Conservation (phyloP, 495 filamentous ascomycete species). For the Melanomma pulvis-pyrius region DNA sequence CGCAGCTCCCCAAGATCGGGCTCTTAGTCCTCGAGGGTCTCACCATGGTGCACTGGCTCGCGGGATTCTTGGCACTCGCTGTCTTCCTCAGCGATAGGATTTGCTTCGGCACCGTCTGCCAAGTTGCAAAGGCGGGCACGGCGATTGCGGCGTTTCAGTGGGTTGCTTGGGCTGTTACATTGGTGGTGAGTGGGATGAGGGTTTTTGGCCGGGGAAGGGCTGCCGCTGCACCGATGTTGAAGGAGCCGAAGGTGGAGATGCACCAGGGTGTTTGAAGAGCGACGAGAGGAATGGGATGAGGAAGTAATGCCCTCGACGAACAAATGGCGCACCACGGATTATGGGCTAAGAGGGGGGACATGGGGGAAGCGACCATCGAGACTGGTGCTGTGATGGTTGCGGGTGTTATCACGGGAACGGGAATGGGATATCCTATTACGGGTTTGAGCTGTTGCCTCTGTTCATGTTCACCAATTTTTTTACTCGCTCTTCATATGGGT, state of each 20-base stretch:
- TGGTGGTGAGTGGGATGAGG: neutral
- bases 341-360: neutral
- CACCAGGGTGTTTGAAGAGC: slow-evolving; percentile 43
- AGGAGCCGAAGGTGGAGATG: slow-evolving; percentile 43
- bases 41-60: slow-evolving; percentile 89
- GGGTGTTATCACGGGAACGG: neutral
- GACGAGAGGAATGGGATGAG: neutral
- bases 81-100: slow-evolving; percentile 56
- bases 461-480: slow-evolving; percentile 13
- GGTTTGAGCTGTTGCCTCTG: neutral
- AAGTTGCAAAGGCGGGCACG: slow-evolving; percentile 54
- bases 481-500: neutral
- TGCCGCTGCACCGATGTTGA: neutral
- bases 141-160: slow-evolving; percentile 62
- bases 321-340: neutral
- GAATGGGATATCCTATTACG: neutral
- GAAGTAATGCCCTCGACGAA: neutral
- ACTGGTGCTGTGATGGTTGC: slow-evolving; percentile 25
- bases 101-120: slow-evolving; percentile 55
- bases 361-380: slow-evolving; percentile 16
- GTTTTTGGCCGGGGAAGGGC: neutral
- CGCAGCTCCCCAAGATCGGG: slow-evolving; percentile 54
- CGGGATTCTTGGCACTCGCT: slow-evolving; percentile 74
- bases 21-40: slow-evolving; percentile 68
- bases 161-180: slow-evolving; percentile 42